Evolutionary conservation across 1,284 basidiomycete genomes (phyloP), one percentile per base, ranked within the genome.

Genomic region (Meripilus lineatus): DNA sequence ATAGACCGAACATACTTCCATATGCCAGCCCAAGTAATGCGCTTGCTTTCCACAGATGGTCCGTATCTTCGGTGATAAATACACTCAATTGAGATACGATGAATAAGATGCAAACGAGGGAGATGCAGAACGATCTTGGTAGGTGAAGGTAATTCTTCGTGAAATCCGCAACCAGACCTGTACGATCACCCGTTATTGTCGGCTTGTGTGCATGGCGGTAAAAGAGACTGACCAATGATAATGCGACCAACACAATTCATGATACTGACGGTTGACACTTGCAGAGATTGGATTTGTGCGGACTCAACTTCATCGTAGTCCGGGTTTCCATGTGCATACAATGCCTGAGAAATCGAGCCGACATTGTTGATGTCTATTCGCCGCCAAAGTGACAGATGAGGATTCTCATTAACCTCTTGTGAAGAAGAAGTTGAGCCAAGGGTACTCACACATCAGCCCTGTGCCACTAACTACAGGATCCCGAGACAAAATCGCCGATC

Each of bases 301-400:
- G 91, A 81, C 49, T 74, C 71, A 0, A 72, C 61, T 17, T 79
- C 77, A 53, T 91, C 81, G 54, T 85, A 89, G 3, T 71, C 56
- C 1, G 75, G 63, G 38, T 83, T 75, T 5, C 77, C 76, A 48
- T 84, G 72, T 11, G 84, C 79, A 49, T 83, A 90, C 11, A 97
- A 71, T 0, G 89, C 89, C 58, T 90, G 84, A 0, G 93, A 82
- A 60, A 96, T 91, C 0, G 87, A 85, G n/a, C 93, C 93, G 18
- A 92, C 91, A 54, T 97, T 97, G 66, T 95, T 95, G 68, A 96
- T 96, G 57, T 89, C 86, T 89, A 23, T 24, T 14, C n/a, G 17
- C 17, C 20, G 25, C 22, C 8, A 30, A 30, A 10, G 52, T 13
- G 23, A n/a, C n/a, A n/a, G n/a, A n/a, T n/a, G n/a, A n/a, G 1